phyloP scores from a whole-genome alignment of 805 yeast genomes.

The Candida manassasensis region DNA sequence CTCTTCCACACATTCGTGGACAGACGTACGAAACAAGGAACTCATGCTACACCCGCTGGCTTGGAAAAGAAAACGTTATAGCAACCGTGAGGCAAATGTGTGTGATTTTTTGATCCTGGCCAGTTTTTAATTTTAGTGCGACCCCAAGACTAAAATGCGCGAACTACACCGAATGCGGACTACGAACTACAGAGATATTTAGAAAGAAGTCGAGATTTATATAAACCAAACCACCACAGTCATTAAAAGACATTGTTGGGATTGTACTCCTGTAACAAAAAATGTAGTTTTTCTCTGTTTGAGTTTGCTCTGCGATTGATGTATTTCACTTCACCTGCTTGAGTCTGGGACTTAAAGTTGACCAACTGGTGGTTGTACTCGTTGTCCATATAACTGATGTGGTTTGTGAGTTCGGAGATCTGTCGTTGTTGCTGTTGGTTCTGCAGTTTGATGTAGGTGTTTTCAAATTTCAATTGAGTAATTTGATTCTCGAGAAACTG shows the following conservation, averaged over 20 bases:
- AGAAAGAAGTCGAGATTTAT: too few species aligned
- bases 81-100: too few species aligned
- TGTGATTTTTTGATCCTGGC: too few species aligned
- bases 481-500: slow-evolving; percentile 29
- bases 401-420: slow-evolving; percentile 20
- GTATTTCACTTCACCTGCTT: slow-evolving; percentile 1
- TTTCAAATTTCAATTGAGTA: slow-evolving; percentile 28
- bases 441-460: slow-evolving; percentile 24
- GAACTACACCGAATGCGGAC: too few species aligned
- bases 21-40: slow-evolving; percentile 16
- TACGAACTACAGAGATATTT: too few species aligned
- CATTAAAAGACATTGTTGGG: slow-evolving; percentile 12
- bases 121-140: too few species aligned
- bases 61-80: too few species aligned
- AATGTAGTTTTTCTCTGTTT: slow-evolving; percentile 7
- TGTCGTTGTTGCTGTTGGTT: slow-evolving; percentile 15
- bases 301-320: slow-evolving; percentile 8
- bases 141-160: too few species aligned
- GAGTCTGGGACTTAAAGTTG: slow-evolving; percentile 3
- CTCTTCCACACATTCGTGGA: slow-evolving; percentile 19
- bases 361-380: slow-evolving; percentile 12
- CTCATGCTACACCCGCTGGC: slow-evolving; percentile 3
- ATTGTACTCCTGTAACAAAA: slow-evolving; percentile 13
- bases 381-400: slow-evolving; percentile 19
- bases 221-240: too few species aligned